phyloP scores from a whole-genome alignment of 1,284 basidiomycete genomes.

The Coriolopsis trogii region DNA sequence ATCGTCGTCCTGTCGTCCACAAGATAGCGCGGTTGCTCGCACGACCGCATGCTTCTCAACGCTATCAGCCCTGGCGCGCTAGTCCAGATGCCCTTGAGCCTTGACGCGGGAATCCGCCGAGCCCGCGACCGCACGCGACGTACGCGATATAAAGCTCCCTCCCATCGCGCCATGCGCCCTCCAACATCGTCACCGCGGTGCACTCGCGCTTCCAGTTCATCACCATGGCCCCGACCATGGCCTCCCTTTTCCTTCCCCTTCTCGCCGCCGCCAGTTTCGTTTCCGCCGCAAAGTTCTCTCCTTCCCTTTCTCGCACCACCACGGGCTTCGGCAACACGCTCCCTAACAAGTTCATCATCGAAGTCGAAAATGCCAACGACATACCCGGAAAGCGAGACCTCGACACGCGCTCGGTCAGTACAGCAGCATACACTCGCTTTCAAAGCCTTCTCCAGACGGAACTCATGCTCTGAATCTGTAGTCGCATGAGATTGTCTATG shows the following conservation, averaged over 20 bases:
- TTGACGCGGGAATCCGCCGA: neutral
- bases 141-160: neutral
- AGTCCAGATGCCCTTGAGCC: neutral
- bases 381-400: conserved; percentile 42
- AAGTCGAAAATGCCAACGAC: conserved; percentile 43
- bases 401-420: conserved; percentile 27
- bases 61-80: neutral
- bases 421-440: neutral
- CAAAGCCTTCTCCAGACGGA: neutral
- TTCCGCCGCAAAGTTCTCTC: conserved; percentile 17
- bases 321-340: conserved; percentile 30
- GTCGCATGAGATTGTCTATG: conserved; percentile 43
- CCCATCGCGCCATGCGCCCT: neutral
- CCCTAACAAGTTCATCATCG: conserved; percentile 56
- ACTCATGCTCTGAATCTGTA: conserved; percentile 3
- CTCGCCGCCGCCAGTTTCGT: conserved; percentile 8
- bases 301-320: conserved; percentile 8
- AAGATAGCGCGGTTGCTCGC: conserved; percentile 12
- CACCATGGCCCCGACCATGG: conserved; percentile 13
- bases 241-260: conserved; percentile 13
- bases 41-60: conserved; percentile 17
- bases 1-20: neutral
- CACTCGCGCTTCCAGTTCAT: neutral
- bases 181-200: conserved; percentile 1
- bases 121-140: neutral